Percentiles rank a stretch among this genome's conserved stretches.
Conservation (phyloP, 805 yeast species). For the Yamadazyma sp. region DNA sequence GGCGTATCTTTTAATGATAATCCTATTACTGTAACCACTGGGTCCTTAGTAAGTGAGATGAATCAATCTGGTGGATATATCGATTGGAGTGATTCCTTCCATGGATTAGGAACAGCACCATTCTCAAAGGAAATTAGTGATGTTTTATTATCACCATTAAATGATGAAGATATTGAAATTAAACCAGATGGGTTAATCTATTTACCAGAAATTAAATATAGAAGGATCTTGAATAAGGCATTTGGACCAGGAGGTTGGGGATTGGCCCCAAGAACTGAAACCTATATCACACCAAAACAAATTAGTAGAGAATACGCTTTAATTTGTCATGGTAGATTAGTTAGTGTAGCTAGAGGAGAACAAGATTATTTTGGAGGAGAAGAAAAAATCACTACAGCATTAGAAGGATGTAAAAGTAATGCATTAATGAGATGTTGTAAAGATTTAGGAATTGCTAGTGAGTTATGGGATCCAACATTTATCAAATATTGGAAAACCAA, state of each 20-base stretch:
- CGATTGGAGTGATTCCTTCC: slow-evolving; percentile 86
- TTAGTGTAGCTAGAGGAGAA: slow-evolving; percentile 92
- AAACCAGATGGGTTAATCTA: slow-evolving; percentile 93
- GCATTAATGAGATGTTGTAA: slow-evolving; percentile 98
- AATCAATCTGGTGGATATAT: slow-evolving; percentile 14
- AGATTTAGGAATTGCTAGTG: slow-evolving; percentile 94
- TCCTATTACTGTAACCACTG: slow-evolving; percentile 7
- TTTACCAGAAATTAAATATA: slow-evolving; percentile 91
- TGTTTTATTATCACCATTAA: slow-evolving; percentile 60
- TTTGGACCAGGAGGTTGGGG: slow-evolving; percentile 99
- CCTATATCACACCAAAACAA: slow-evolving; percentile 66
- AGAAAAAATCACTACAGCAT: slow-evolving; percentile 87
- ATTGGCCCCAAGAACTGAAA: slow-evolving; percentile 86
- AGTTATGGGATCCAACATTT: slow-evolving; percentile 94
- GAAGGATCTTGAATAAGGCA: slow-evolving; percentile 82
- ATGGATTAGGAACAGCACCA: slow-evolving; percentile 79
- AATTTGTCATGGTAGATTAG: slow-evolving; percentile 82
- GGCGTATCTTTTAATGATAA: slow-evolving; percentile 8
- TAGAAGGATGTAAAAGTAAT: slow-evolving; percentile 95
- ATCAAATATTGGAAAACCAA: slow-evolving; percentile 52
- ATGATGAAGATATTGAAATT: slow-evolving; percentile 76
- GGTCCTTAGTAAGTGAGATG: neutral
- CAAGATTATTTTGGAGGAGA: slow-evolving; percentile 84
- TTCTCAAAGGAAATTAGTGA: slow-evolving; percentile 61
- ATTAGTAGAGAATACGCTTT: slow-evolving; percentile 90